phyloP scores from a whole-genome alignment of 2,329 filamentous ascomycete genomes.

The Penicillium palitans region DNA sequence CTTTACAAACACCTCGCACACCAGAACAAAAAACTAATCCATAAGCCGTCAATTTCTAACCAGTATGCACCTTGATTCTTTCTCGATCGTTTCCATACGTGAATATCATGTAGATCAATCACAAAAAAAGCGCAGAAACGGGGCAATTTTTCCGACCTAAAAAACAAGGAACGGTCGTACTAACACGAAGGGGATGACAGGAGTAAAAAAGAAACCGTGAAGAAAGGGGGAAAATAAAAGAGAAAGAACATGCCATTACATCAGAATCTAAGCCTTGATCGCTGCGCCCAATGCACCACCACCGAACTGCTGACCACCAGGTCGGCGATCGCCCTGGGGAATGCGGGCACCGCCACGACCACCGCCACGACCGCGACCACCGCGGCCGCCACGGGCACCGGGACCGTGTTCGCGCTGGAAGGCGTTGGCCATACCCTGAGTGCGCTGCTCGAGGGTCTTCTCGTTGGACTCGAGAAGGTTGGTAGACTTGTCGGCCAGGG shows the following conservation, averaged over 20 bases:
- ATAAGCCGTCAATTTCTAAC: conserved; percentile 17
- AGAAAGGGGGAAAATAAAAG: conserved; percentile 16
- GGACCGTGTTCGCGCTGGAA: conserved; percentile 90
- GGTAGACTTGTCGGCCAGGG: conserved; percentile 93
- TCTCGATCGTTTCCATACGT: conserved; percentile 18
- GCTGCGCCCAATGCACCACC: conserved; percentile 53
- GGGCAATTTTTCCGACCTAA: conserved; percentile 17
- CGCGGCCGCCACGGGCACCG: conserved; percentile 65
- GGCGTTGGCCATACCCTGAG: conserved; percentile 90
- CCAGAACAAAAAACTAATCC: conserved; percentile 8
- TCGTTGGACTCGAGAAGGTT: conserved; percentile 96
- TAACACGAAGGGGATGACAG: conserved; percentile 16
- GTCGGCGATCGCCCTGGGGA: conserved; percentile 45
- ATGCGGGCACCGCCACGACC: conserved; percentile 41
- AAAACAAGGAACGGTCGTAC: conserved; percentile 16
- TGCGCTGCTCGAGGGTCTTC: conserved; percentile 93
- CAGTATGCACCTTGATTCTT: conserved; percentile 17
- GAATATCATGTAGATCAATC: conserved; percentile 18
- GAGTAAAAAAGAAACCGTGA: conserved; percentile 25
- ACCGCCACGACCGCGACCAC: conserved; percentile 46
- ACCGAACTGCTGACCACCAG: conserved; percentile 52
- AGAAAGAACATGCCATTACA: conserved; percentile 37
- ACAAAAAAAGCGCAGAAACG: conserved; percentile 18
- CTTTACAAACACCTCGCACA: background rate
- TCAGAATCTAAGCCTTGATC: conserved; percentile 50